Evolutionary conservation across 371 early-diverging fungal genomes (phyloP).

Genomic region (Mucor racemosus): DNA sequence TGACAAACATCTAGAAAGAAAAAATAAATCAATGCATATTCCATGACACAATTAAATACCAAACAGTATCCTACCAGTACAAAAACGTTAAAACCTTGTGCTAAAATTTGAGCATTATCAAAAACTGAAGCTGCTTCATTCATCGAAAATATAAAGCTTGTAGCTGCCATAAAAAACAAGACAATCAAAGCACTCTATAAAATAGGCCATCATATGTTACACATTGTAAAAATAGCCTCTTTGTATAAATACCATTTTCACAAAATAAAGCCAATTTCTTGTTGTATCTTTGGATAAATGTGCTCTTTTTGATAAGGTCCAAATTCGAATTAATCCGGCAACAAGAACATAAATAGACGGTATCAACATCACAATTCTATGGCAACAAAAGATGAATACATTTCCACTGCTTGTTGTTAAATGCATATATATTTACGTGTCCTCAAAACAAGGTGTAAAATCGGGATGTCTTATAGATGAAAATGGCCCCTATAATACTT

Average conservation of each 20-base stretch:
- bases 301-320: constrained; percentile 18
- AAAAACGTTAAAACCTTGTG: too few species aligned
- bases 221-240: too few species aligned
- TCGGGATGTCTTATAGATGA: constrained; percentile 52
- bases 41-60: too few species aligned
- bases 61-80: too few species aligned
- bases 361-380: constrained; percentile 36
- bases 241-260: constrained; percentile 56
- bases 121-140: too few species aligned
- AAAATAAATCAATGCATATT: too few species aligned
- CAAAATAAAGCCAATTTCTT: constrained; percentile 37
- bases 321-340: constrained; percentile 49
- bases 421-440: constrained; percentile 36
- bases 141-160: too few species aligned
- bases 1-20: too few species aligned
- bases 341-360: constrained; percentile 45
- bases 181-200: too few species aligned
- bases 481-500: constrained; percentile 63
- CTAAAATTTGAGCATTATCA: too few species aligned
- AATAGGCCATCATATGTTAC: too few species aligned
- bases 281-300: constrained; percentile 30
- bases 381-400: not conserved
- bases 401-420: not conserved
- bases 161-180: too few species aligned
- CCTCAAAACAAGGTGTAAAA: constrained; percentile 69